These are phyloP conservation scores for Gymnopilus dilepis DNA, from an alignment of 768 basidiomycete species.

Conservation along the genomic window DNA sequence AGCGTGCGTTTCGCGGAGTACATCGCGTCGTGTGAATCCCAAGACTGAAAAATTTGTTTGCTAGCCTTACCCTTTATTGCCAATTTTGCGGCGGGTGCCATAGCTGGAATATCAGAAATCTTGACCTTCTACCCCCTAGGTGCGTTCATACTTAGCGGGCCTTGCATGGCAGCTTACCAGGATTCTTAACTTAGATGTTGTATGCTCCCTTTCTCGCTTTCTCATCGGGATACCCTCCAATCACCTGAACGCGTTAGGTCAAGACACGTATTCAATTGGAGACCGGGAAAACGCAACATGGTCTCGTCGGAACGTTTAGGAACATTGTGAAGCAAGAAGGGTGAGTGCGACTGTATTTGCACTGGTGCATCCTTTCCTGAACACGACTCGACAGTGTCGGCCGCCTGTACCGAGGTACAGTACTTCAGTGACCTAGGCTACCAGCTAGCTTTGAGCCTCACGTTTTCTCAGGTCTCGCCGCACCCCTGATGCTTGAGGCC, in stretches of 20 bases:
- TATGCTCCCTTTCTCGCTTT: constrained; percentile 45
- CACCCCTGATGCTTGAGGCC: constrained; percentile 93
- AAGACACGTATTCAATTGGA: constrained; percentile 99
- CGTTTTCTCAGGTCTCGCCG: constrained; percentile 75
- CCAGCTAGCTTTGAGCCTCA: constrained; percentile 1
- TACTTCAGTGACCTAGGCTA: constrained; percentile 6
- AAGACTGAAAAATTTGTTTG: background rate
- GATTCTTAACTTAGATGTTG: constrained; percentile 70
- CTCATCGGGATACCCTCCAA: constrained; percentile 1
- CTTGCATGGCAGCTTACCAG: background rate
- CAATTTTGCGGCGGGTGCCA: constrained; percentile 94
- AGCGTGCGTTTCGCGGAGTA: constrained; percentile 27
- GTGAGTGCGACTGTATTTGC: constrained; percentile 46
- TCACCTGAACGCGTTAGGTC: constrained; percentile 56
- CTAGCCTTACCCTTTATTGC: constrained; percentile 84
- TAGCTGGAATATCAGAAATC: constrained; percentile 89
- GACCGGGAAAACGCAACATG: constrained; percentile 74
- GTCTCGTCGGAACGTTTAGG: constrained; percentile 82
- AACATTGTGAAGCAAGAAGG: constrained; percentile 91
- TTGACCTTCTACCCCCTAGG: constrained; percentile 90
- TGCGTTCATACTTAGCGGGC: constrained; percentile 39
- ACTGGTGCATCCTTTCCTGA: constrained; percentile 1
- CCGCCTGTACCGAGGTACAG: constrained; percentile 84
- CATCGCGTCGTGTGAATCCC: constrained; percentile 6
- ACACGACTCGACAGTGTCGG: constrained; percentile 54